phyloP scores from a whole-genome alignment of 2,329 filamentous ascomycete species.

The Talaromyces piceae region DNA sequence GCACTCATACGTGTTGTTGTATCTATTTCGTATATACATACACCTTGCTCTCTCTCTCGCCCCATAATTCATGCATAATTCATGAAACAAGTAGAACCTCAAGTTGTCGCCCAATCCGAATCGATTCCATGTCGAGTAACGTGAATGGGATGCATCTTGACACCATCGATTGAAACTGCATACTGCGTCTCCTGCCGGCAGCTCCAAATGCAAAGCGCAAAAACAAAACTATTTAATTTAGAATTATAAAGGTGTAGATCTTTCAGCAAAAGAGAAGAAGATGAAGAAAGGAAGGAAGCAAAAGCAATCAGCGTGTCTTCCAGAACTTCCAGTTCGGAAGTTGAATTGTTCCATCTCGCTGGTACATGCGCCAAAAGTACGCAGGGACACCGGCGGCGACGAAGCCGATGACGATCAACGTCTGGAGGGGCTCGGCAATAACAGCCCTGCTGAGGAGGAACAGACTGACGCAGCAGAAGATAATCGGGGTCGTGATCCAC shows the following conservation, averaged over 20 bases:
- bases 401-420: conserved; percentile 76
- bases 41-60: not conserved
- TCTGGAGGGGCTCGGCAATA: conserved; percentile 86
- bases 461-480: conserved; percentile 95
- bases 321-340: conserved; percentile 39
- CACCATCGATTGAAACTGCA: not conserved
- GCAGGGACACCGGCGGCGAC: conserved; percentile 76
- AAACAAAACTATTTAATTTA: not conserved
- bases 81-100: not conserved
- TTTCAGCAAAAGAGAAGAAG: not conserved
- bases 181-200: not conserved
- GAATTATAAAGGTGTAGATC: not conserved
- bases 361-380: conserved; percentile 78
- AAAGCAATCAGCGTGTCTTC: conserved; percentile 24
- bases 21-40: not conserved
- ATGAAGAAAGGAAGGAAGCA: not conserved
- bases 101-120: not conserved
- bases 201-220: not conserved
- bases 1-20: not conserved
- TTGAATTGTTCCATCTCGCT: conserved; percentile 45
- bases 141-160: not conserved
- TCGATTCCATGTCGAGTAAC: not conserved
- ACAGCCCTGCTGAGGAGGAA: conserved; percentile 84
- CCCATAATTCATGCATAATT: not conserved
- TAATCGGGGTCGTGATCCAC: conserved; percentile 94